Conservation (phyloP, 2,329 filamentous ascomycete genomes). For the Xylaria sp. region DNA sequence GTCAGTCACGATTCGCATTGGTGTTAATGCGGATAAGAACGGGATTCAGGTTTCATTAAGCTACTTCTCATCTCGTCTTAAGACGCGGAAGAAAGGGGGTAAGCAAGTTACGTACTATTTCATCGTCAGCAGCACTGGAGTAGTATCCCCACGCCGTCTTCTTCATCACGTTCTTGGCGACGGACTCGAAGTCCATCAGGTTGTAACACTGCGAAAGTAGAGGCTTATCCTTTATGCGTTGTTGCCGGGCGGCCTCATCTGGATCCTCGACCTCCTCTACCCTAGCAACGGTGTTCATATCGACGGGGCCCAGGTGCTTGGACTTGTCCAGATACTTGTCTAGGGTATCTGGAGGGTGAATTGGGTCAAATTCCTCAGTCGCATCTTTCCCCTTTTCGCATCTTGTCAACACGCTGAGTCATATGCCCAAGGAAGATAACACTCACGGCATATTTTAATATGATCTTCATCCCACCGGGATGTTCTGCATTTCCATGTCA, state of each 20-base stretch:
- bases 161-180: slow-evolving; percentile 92
- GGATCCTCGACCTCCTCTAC: slow-evolving; percentile 75
- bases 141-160: slow-evolving; percentile 98
- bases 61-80: too few species aligned
- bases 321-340: slow-evolving; percentile 84
- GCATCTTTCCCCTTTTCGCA: slow-evolving; percentile 80
- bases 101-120: slow-evolving; percentile 71
- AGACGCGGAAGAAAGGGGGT: background rate
- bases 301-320: slow-evolving; percentile 89
- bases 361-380: slow-evolving; percentile 90
- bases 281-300: slow-evolving; percentile 81
- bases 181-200: slow-evolving; percentile 93
- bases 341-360: slow-evolving; percentile 87
- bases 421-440: background rate
- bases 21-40: background rate
- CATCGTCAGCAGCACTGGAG: slow-evolving; percentile 90
- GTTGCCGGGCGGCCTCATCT: slow-evolving; percentile 76
- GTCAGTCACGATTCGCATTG: slow-evolving; percentile 9
- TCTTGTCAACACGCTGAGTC: background rate
- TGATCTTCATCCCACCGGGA: slow-evolving; percentile 90
- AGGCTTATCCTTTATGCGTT: slow-evolving; percentile 80
- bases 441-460: slow-evolving; percentile 87
- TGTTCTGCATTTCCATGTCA: slow-evolving; percentile 69
- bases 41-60: too few species aligned
- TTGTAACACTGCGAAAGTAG: slow-evolving; percentile 90